Conservation (phyloP, 2,329 filamentous ascomycete species). For the Aspergillus ochraceus region DNA sequence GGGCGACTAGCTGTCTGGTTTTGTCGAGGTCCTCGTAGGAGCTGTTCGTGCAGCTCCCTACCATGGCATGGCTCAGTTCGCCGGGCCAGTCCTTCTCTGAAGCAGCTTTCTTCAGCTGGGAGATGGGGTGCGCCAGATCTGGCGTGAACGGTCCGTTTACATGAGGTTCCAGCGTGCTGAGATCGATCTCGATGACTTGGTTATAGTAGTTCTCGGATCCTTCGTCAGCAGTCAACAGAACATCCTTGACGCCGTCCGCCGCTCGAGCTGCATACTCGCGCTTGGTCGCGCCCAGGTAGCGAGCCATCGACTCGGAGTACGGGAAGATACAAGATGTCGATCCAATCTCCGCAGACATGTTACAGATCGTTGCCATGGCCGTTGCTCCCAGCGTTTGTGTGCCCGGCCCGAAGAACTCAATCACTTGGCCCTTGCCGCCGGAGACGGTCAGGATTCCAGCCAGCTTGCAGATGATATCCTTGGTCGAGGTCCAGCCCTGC, state of each 20-base stretch:
- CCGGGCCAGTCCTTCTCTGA: slow-evolving; percentile 95
- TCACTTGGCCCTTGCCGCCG: slow-evolving; percentile 89
- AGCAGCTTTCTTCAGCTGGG: slow-evolving; percentile 92
- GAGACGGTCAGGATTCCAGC: slow-evolving; percentile 96
- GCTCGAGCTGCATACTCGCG: slow-evolving; percentile 84
- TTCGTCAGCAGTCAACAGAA: slow-evolving; percentile 62
- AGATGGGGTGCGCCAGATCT: slow-evolving; percentile 95
- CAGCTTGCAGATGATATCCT: slow-evolving; percentile 97
- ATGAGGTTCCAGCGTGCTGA: slow-evolving; percentile 91
- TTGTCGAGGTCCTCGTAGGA: slow-evolving; percentile 74
- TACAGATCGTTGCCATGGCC: slow-evolving; percentile 80
- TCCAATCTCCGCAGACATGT: slow-evolving; percentile 66
- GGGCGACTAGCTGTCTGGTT: too few species aligned
- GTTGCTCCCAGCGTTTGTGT: slow-evolving; percentile 73
- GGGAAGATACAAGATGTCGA: slow-evolving; percentile 93
- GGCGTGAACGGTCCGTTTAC: slow-evolving; percentile 99
- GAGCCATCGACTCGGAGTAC: slow-evolving; percentile 97
- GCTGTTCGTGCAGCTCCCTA: slow-evolving; percentile 97
- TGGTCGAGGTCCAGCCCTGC: slow-evolving; percentile 88
- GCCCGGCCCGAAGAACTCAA: slow-evolving; percentile 63
- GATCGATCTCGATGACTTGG: slow-evolving; percentile 92
- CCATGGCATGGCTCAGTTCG: slow-evolving; percentile 93
- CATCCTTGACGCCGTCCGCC: slow-evolving; percentile 69
- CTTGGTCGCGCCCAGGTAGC: slow-evolving; percentile 91
- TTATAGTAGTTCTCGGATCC: slow-evolving; percentile 79